Evolutionary conservation across 2,329 filamentous ascomycete genomes (phyloP), one percentile per base, ranked within the genome.

Genomic region (Paradendryphiella salina): DNA sequence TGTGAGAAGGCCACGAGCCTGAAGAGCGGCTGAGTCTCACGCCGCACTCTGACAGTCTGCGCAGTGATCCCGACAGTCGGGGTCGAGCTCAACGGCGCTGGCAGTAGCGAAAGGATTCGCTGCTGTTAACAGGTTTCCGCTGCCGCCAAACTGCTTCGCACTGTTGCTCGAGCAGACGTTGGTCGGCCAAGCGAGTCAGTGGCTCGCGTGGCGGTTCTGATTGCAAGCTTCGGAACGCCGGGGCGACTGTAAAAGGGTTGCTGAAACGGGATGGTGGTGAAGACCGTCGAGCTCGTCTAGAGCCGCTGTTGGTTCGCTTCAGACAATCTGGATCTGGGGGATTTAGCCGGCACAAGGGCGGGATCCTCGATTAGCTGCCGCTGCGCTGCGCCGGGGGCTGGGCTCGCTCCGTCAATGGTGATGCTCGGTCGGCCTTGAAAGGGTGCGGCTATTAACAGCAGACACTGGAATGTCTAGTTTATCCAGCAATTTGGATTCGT

Each of bases 241-340:
- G 49, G 46, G 51, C 54, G 50, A 59, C 53, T 52, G 47, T 50
- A 29, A 48, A 40, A 43, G 53, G 46, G 51, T 38, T 56, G 54
- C 57, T 54, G 41, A 55, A 61, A 48, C 43, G 56, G 54, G 50
- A 61, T 45, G 51, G 35, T 46, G 53, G 50, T 46, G 54, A 50
- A 50, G 49, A 28, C 37, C 45, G 43, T 54, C 37, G 56, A 53
- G 54, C 59, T 62, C 52, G 63, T 66, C 53, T 65, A 65, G 48
- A 55, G 61, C 60, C 61, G 68, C 64, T 69, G 70, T 65, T 71
- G 69, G 67, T 50, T 71, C 68, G 70, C 66, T 70, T 71, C 58
- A 66, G 62, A 61, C 61, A 63, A 67, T 69, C 64, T 67, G 66
- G 61, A n/a, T n/a, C n/a, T n/a, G n/a, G 48, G 60, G 50, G 65